A percentile compares a stretch with the other conserved stretches of the same genome.
Evolutionary conservation across 139 green algal genomes (phyloP).

Genomic region (Chlamydomonas sp.): DNA sequence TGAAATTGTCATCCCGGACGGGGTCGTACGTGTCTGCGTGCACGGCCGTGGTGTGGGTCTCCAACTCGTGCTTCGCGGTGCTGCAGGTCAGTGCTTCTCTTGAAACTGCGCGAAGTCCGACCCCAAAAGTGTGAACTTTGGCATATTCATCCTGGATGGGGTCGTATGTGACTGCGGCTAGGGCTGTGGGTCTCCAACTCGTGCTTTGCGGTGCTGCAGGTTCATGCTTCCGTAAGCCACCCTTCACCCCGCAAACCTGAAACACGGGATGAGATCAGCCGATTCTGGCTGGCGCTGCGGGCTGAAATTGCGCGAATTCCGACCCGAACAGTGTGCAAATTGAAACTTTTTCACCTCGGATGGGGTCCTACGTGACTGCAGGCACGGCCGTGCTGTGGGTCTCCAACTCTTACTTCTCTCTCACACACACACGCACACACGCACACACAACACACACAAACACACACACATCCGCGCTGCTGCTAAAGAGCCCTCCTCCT

Average conservation of each 20-base stretch:
- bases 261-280: too few species aligned
- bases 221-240: too few species aligned
- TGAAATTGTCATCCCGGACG: constrained; percentile 59
- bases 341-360: constrained; percentile 58
- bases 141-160: background rate
- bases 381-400: constrained; percentile 36
- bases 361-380: constrained; percentile 47
- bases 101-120: too few species aligned
- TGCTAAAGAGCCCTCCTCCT: too few species aligned
- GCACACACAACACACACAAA: too few species aligned
- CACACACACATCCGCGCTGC: too few species aligned
- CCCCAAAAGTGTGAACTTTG: too few species aligned
- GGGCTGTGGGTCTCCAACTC: constrained; percentile 16
- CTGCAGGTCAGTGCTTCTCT: constrained; percentile 14
- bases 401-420: constrained; percentile 26
- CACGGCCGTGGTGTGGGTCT: constrained; percentile 31
- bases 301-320: too few species aligned
- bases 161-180: constrained; percentile 11
- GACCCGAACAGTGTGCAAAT: too few species aligned
- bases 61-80: constrained; percentile 24
- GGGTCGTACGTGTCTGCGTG: constrained; percentile 48
- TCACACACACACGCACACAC: too few species aligned
- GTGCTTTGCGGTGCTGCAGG: background rate
- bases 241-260: too few species aligned
- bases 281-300: background rate